These are phyloP conservation scores for Hibiscus tridactylites DNA, from an alignment of 345 rosid species.

Conservation along the genomic window DNA sequence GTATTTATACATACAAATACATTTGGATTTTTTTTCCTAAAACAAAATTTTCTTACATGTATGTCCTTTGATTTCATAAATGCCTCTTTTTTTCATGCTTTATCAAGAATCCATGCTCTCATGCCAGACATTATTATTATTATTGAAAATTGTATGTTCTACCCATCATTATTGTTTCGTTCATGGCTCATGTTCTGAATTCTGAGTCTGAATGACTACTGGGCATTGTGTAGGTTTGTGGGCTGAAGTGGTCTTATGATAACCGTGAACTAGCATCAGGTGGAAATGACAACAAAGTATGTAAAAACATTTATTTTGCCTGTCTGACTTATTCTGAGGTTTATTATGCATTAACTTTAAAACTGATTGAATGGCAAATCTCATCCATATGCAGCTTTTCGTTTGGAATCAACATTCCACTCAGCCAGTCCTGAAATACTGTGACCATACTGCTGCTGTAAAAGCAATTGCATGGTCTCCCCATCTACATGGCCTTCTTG, in stretches of 20 bases:
- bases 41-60: neutral
- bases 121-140: neutral
- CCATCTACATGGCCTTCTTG: constrained; percentile 93
- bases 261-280: constrained; percentile 98
- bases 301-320: constrained; percentile 9
- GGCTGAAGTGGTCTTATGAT: constrained; percentile 95
- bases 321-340: neutral
- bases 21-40: neutral
- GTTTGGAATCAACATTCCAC: constrained; percentile 97
- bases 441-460: constrained; percentile 96
- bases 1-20: neutral
- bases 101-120: neutral
- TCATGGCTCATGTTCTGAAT: neutral
- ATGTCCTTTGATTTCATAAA: constrained; percentile 4
- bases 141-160: neutral
- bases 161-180: neutral
- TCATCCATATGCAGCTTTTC: constrained; percentile 58
- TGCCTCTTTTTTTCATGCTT: neutral
- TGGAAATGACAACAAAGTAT: constrained; percentile 90
- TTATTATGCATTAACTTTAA: neutral
- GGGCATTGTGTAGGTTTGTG: constrained; percentile 59
- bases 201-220: constrained; percentile 12
- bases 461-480: constrained; percentile 99
- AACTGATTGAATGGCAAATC: constrained; percentile 1
- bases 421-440: constrained; percentile 79